These are phyloP conservation scores for Melampsora occidentalis DNA, from an alignment of 1,284 basidiomycete species.

Conservation along the genomic window DNA sequence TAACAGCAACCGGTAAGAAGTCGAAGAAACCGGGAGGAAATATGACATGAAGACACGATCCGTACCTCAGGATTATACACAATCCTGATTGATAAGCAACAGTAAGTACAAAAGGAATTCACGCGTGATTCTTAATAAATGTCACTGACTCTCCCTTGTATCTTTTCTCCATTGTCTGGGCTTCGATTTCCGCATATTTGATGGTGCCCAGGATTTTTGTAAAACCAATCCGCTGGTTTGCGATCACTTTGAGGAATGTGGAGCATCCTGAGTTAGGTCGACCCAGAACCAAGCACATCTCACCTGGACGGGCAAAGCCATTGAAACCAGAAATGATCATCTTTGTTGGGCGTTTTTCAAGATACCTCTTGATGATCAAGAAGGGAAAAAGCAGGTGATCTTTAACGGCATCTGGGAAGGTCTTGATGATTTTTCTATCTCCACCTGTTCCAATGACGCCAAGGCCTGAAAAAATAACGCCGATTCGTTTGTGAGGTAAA, in stretches of 20 bases:
- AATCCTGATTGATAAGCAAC: neutral
- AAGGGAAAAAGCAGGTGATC: constrained; percentile 63
- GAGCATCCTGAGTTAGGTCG: constrained; percentile 55
- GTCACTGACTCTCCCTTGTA: constrained; percentile 78
- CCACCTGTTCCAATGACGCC: constrained; percentile 71
- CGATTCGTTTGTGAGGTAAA: constrained; percentile 50
- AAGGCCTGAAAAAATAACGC: constrained; percentile 72
- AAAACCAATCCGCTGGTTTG: constrained; percentile 52
- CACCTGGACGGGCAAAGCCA: constrained; percentile 68
- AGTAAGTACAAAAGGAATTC: constrained; percentile 45
- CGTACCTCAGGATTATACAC: constrained; percentile 43
- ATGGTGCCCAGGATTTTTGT: constrained; percentile 59
- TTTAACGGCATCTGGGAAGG: constrained; percentile 61
- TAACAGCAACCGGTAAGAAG: constrained; percentile 42
- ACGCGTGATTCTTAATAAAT: constrained; percentile 56
- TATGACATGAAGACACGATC: constrained; percentile 48
- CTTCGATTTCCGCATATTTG: constrained; percentile 63
- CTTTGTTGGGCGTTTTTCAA: neutral
- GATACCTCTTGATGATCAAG: constrained; percentile 54
- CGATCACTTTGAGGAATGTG: constrained; percentile 54
- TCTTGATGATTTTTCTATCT: constrained; percentile 53
- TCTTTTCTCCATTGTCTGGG: neutral
- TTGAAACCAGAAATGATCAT: constrained; percentile 36
- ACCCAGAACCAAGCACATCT: constrained; percentile 61
- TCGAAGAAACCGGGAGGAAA: constrained; percentile 48